Percentiles rank a stretch among this genome's conserved stretches.
phyloP scores from a whole-genome alignment of 352 stramenopile genomes.

The Pilasporangium apinafurcum region DNA sequence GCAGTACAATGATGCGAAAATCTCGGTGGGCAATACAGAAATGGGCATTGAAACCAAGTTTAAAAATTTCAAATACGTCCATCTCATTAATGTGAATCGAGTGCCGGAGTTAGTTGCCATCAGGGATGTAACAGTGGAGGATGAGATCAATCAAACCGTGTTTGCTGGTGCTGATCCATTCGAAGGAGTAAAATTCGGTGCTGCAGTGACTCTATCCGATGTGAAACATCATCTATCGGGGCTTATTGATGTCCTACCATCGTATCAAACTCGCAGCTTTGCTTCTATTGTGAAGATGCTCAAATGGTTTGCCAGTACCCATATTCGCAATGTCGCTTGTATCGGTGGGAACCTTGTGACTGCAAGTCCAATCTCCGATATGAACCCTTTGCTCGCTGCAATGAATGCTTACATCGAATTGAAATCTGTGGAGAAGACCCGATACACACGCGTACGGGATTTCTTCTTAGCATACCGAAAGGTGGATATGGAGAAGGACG shows the following conservation, averaged over 20 bases:
- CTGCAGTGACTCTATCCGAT: conserved; percentile 65
- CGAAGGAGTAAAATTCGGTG: conserved; percentile 73
- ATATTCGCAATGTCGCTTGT: conserved; percentile 96
- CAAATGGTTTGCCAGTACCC: conserved; percentile 95
- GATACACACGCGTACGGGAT: conserved; percentile 72
- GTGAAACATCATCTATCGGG: conserved; percentile 57
- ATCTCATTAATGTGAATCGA: conserved; percentile 66
- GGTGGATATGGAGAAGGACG: conserved; percentile 81
- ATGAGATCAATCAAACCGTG: conserved; percentile 49
- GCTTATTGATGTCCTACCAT: conserved; percentile 21
- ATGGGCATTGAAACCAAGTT: conserved; percentile 96
- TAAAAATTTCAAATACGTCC: conserved; percentile 80
- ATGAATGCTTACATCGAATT: conserved; percentile 79
- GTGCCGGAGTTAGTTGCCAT: conserved; percentile 57
- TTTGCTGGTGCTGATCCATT: conserved; percentile 29
- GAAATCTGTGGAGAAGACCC: conserved; percentile 17
- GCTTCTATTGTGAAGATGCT: conserved; percentile 86
- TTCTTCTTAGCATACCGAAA: conserved; percentile 96
- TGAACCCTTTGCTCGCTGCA: conserved; percentile 93
- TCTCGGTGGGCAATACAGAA: conserved; percentile 96
- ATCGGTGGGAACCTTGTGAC: conserved; percentile 96
- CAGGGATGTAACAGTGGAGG: conserved; percentile 17
- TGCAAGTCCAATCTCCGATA: conserved; percentile 95
- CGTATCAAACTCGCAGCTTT: conserved; percentile 44
- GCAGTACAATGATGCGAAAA: conserved; percentile 80